Conservation (phyloP, 2,329 filamentous ascomycete species). For the Pyricularia sp. region DNA sequence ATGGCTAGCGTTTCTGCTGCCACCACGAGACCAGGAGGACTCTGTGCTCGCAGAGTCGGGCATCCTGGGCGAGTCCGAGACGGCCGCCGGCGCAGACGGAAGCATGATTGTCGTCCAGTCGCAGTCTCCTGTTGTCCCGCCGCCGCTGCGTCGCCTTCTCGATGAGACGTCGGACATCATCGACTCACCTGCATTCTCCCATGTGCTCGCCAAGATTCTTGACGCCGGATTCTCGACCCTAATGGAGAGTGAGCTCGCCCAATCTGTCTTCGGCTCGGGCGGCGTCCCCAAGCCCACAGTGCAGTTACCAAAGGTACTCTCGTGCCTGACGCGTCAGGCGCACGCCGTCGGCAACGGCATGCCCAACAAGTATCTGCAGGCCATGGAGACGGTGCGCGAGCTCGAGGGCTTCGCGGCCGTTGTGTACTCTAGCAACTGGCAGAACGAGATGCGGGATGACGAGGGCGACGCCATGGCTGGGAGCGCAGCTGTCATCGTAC, state of each 20-base stretch:
- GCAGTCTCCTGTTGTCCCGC: constrained; percentile 31
- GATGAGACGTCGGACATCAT: constrained; percentile 95
- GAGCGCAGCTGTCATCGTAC: constrained; percentile 24
- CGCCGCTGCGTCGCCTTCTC: constrained; percentile 68
- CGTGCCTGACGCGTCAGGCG: constrained; percentile 82
- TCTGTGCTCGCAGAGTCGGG: constrained; percentile 81
- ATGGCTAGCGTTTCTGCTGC: constrained; percentile 82
- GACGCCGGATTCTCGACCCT: constrained; percentile 81
- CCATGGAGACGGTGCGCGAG: constrained; percentile 68
- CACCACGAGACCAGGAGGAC: constrained; percentile 67
- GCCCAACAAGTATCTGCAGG: constrained; percentile 60
- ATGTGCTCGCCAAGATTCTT: constrained; percentile 77
- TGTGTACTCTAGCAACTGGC: constrained; percentile 80
- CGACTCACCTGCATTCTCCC: constrained; percentile 83
- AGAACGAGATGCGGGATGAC: constrained; percentile 50
- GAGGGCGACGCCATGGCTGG: constrained; percentile 25
- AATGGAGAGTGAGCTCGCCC: constrained; percentile 71
- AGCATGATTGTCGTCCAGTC: constrained; percentile 12
- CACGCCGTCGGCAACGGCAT: constrained; percentile 77
- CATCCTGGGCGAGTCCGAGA: constrained; percentile 49
- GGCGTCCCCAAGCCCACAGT: constrained; percentile 43
- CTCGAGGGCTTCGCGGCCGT: constrained; percentile 79
- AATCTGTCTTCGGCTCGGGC: constrained; percentile 54
- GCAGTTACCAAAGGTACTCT: constrained; percentile 78
- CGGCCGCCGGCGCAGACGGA: constrained; percentile 18